Conservation (phyloP, 345 rosid species). For the Jatropha curcas region DNA sequence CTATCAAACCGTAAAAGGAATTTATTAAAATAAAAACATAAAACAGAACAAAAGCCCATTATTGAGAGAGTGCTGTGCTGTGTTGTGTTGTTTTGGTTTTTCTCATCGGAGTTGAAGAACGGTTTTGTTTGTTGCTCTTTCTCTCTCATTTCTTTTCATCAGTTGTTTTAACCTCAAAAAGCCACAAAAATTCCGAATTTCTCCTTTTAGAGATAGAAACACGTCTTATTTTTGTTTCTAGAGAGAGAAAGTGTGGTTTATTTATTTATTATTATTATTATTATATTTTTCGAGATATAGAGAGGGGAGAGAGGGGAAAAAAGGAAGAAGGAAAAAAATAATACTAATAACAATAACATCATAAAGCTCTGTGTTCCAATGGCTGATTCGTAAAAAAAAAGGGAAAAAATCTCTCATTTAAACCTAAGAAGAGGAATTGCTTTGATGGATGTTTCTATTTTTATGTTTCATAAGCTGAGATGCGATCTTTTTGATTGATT, state of each 20-base stretch:
- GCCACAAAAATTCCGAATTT: constrained; percentile 24
- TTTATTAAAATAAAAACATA: background rate
- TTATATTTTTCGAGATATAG: background rate
- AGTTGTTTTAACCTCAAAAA: background rate
- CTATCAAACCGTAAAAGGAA: background rate
- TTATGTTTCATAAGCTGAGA: constrained; percentile 13
- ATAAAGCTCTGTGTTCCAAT: constrained; percentile 32
- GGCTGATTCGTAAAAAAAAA: constrained; percentile 26
- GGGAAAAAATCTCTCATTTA: constrained; percentile 2
- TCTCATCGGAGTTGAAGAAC: background rate
- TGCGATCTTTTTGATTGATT: constrained; percentile 27
- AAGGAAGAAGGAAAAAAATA: background rate
- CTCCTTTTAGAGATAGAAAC: constrained; percentile 38
- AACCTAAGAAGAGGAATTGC: background rate
- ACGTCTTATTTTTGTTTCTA: background rate
- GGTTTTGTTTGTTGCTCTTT: constrained; percentile 15
- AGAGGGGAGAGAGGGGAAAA: background rate
- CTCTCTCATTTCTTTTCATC: too few species aligned
- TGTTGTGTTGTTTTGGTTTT: background rate
- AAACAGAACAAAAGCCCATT: constrained; percentile 4
- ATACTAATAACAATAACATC: background rate
- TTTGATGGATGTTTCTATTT: constrained; percentile 18
- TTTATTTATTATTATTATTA: background rate
- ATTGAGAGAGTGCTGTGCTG: background rate
- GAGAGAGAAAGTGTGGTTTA: constrained; percentile 27